Base-by-base conservation (phyloP, 2,329 filamentous ascomycete genomes). In the Coniochaeta pulveracea region DNA sequence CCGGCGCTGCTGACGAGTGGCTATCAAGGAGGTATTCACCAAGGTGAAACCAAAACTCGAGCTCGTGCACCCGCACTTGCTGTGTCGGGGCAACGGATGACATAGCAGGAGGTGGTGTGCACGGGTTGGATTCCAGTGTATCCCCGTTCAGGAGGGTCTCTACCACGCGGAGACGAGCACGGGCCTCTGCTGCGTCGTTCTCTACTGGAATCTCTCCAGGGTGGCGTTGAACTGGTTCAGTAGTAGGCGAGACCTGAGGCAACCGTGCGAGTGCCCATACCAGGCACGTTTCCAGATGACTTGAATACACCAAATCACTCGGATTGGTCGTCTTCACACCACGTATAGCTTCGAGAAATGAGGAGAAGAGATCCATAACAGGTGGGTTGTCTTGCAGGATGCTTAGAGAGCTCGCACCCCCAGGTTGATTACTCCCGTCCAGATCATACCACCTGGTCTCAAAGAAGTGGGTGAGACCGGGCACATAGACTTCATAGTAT, bases 371-470 rank as follows among this genome's bases (percentile, higher is more conserved):
- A 34, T 77, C 72, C 44, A 80, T 63, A n/a, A 85, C 60, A 18
- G 61, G 58, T 18, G 64, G 58, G 48, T 81, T 63, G 32, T 60
- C 56, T 35, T 61, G 60, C 36, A 74, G 57, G n/a, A 62, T 50
- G 48, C 57, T 60, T 24, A 58, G 52, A 33, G 60, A 53, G 37
- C 60, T 56, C 11, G 37, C 16, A 4, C 37, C 18, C 14, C 10
- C 30, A 10, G 54, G 39, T 23, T 64, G 65, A 29, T 51, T 51
- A 30, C 60, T 54, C 18, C 14, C 22, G 35, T 56, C 57, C 22
- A 66, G 61, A 38, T 63, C 72, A 58, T 85, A 95, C 88, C 88
- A 96, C 18, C 67, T 69, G 6, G 85, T 83, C 54, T 95, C 88
- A 40, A 93, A 71, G 40, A 91, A 79, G 32, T 71, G 70, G 54